Evolutionary conservation across 768 basidiomycete genomes (phyloP), one percentile per base, ranked within the genome.

Genomic region (Leccinellum luteum): DNA sequence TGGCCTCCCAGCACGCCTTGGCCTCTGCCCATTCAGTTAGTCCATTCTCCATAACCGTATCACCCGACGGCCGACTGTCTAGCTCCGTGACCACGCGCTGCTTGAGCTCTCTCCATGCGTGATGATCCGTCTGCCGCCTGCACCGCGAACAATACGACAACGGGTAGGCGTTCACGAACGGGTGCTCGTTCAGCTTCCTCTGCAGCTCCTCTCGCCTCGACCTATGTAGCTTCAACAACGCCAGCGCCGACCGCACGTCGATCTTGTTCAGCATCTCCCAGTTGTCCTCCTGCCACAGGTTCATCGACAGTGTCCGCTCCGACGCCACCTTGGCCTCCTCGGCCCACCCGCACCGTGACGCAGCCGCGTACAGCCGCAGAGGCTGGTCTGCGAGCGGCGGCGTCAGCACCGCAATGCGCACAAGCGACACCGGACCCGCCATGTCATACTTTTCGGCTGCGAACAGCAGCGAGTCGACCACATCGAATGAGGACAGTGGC

Each of bases 361-460:
- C 80, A 3, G 81, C 70, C 5, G 79, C 74, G 60, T 85, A 86
- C 15, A 86, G 69, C 13, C 80, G 78, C 17, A 86, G 71, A 0
- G 84, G 80, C 45, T 81, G 72, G 35, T 76, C 73, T 23, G 81
- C 70, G 43, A 87, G 74, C 0, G 78, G 71, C 1, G 79, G 81
- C 0, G 81, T 81, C 67, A 80, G 76, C 53, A 83, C 73, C n/a
- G 83, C 76, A 32, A 83, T 79, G 38, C 84, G 83, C 51, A 86
- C 69, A 60, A 86, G 79, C 6, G 83, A 85, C 57, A 76, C 73
- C 2, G 85, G 84, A 0, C 86, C 86, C 0, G 81, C 79, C 82
- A 86, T 87, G 34, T 87, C 86, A 66, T 87, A 88, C 64, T 86
- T 86, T 64, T 88, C 85, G 0, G 85, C 81, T 0, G 84, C 83